Percentiles rank a stretch among this genome's conserved stretches.
These are phyloP conservation scores for Lactarius evosmus DNA, from an alignment of 768 basidiomycete species.

Conservation along the genomic window DNA sequence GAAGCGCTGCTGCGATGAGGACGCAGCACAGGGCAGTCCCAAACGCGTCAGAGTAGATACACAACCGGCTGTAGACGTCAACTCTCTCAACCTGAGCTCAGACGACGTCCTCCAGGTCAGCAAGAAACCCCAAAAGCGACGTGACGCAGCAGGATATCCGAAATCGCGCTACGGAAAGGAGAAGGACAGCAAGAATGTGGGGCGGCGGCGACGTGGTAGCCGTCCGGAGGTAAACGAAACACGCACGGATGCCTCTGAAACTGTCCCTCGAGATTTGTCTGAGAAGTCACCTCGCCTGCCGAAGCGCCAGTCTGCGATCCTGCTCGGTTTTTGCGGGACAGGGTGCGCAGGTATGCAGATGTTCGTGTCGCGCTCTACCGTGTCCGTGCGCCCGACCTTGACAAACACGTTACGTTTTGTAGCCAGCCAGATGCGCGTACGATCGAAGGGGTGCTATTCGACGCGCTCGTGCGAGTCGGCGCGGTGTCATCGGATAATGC, in stretches of 20 bases:
- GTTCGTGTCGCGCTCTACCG: constrained; percentile 47
- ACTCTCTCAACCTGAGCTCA: not conserved
- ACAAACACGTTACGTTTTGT: not conserved
- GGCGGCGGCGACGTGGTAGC: constrained; percentile 43
- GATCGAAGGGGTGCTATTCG: constrained; percentile 88
- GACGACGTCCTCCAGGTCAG: constrained; percentile 8
- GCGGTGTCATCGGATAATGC: constrained; percentile 96
- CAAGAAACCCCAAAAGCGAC: constrained; percentile 24
- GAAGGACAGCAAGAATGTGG: constrained; percentile 38
- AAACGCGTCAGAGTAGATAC: constrained; percentile 27
- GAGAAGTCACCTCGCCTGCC: constrained; percentile 60
- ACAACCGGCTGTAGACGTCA: not conserved
- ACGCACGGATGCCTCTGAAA: constrained; percentile 14
- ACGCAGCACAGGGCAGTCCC: not conserved
- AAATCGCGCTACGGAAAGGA: constrained; percentile 38
- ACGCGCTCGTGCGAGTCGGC: constrained; percentile 82
- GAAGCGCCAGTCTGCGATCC: constrained; percentile 78
- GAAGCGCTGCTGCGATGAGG: constrained; percentile 13
- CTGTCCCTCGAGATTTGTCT: constrained; percentile 1
- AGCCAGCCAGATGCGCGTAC: constrained; percentile 76
- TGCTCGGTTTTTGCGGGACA: constrained; percentile 90
- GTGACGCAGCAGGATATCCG: constrained; percentile 35
- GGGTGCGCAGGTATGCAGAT: constrained; percentile 96
- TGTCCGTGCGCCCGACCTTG: not conserved
- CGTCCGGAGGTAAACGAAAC: constrained; percentile 35